phyloP scores from a whole-genome alignment of 1,284 basidiomycete species.

The Waitea zeae region DNA sequence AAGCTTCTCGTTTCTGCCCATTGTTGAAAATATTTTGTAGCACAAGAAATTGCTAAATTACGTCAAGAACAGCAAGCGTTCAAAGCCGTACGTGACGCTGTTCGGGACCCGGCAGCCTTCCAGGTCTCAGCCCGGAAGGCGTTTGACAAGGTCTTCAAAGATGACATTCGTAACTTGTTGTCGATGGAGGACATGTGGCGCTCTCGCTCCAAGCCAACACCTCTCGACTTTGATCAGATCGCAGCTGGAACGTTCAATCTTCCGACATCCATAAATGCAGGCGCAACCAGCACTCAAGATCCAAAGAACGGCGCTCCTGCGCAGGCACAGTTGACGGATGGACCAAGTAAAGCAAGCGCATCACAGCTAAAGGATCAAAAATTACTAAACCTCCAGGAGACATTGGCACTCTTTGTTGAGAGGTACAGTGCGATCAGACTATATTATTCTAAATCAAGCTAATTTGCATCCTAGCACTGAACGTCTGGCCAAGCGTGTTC shows the following conservation, averaged over 20 bases:
- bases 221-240: conserved; percentile 69
- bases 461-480: conserved; percentile 38
- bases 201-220: conserved; percentile 66
- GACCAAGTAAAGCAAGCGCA: conserved; percentile 9
- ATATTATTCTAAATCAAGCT: no score
- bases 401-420: conserved; percentile 63
- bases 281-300: conserved; percentile 12
- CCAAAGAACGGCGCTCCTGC: conserved; percentile 8
- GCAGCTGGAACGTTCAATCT: conserved; percentile 38
- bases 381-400: conserved; percentile 60
- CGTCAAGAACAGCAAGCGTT: conserved; percentile 85
- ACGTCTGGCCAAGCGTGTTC: conserved; percentile 59
- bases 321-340: conserved; percentile 5
- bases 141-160: conserved; percentile 85
- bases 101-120: conserved; percentile 25
- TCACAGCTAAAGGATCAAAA: conserved; percentile 67
- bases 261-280: conserved; percentile 11
- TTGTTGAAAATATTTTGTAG: no score
- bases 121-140: conserved; percentile 46
- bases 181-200: conserved; percentile 99
- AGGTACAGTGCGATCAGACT: conserved; percentile 30
- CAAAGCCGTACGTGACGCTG: conserved; percentile 52
- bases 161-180: conserved; percentile 80
- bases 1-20: not conserved
- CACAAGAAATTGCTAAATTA: conserved; percentile 79